phyloP scores from a whole-genome alignment of 345 rosid species.

The Dovyalis caffra region DNA sequence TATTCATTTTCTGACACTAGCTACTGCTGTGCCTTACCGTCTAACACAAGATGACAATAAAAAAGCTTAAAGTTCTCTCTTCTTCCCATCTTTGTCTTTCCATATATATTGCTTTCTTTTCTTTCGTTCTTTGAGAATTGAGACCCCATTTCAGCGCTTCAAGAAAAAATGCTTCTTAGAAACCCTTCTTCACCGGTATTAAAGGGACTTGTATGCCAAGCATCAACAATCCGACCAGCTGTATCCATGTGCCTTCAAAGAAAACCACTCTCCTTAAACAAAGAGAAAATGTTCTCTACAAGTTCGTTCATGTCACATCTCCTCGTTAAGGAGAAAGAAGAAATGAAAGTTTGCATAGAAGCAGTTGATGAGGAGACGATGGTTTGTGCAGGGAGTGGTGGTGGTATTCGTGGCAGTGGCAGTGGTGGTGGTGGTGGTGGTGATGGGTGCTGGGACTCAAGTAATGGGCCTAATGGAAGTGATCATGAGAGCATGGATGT shows the following conservation, averaged over 20 bases:
- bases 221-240: conserved; percentile 13
- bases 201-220: conserved; percentile 14
- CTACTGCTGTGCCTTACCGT: too few relatives aligned
- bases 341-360: too few relatives aligned
- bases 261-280: conserved; percentile 16
- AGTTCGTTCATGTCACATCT: neutral
- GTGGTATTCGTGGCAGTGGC: conserved; percentile 16
- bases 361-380: neutral
- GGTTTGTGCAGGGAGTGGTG: conserved; percentile 4
- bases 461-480: conserved; percentile 15
- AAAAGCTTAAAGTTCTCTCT: too few relatives aligned
- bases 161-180: conserved; percentile 34
- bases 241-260: conserved; percentile 27
- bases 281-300: conserved; percentile 2
- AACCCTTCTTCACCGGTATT: conserved; percentile 39
- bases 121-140: too few relatives aligned
- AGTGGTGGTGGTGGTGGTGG: conserved; percentile 23
- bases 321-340: too few relatives aligned
- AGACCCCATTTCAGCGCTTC: too few relatives aligned
- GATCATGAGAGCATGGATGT: conserved; percentile 33
- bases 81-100: too few relatives aligned
- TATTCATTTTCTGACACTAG: too few relatives aligned
- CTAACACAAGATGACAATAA: too few relatives aligned
- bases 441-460: conserved; percentile 20
- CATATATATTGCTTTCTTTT: too few relatives aligned